phyloP scores from a whole-genome alignment of 2,329 filamentous ascomycete species.

The Amphichorda felina region DNA sequence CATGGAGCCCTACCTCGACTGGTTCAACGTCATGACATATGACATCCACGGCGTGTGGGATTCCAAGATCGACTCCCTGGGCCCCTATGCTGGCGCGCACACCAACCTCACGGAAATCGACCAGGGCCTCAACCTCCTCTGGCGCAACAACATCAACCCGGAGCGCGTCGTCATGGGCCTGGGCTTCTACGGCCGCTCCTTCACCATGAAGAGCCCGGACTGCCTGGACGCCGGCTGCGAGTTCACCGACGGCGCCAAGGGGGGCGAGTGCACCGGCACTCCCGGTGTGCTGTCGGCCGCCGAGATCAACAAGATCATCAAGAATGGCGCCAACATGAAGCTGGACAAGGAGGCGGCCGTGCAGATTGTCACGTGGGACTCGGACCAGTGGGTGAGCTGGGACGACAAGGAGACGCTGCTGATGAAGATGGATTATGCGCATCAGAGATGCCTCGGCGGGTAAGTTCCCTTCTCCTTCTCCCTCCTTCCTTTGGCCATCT shows the following conservation, averaged over 20 bases:
- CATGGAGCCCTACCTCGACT: conserved; percentile 3
- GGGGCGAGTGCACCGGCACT: conserved; percentile 11
- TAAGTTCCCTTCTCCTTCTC: not conserved
- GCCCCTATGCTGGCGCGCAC: conserved; percentile 17
- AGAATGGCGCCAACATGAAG: conserved; percentile 1
- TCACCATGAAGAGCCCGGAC: conserved; percentile 7
- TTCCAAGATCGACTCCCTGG: conserved; percentile 10
- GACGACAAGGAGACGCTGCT: conserved; percentile 3
- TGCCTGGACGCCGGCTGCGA: conserved; percentile 9
- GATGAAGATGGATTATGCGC: conserved; percentile 2
- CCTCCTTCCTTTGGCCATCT: too few relatives aligned
- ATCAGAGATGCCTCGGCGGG: not conserved
- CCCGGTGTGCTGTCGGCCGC: conserved; percentile 9
- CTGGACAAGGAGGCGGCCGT: conserved; percentile 3
- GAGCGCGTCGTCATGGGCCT: conserved; percentile 27
- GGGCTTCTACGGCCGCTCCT: conserved; percentile 26
- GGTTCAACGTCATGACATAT: conserved; percentile 5
- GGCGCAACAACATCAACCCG: conserved; percentile 28
- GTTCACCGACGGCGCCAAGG: conserved; percentile 4
- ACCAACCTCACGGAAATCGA: conserved; percentile 37
- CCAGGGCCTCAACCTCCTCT: conserved; percentile 27
- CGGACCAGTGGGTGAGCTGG: conserved; percentile 5
- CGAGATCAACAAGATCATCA: conserved; percentile 8
- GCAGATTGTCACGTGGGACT: conserved; percentile 4
- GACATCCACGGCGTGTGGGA: conserved; percentile 19